Evolutionary conservation across 768 basidiomycete genomes (phyloP).

Genomic region (Calocera viscosa): DNA sequence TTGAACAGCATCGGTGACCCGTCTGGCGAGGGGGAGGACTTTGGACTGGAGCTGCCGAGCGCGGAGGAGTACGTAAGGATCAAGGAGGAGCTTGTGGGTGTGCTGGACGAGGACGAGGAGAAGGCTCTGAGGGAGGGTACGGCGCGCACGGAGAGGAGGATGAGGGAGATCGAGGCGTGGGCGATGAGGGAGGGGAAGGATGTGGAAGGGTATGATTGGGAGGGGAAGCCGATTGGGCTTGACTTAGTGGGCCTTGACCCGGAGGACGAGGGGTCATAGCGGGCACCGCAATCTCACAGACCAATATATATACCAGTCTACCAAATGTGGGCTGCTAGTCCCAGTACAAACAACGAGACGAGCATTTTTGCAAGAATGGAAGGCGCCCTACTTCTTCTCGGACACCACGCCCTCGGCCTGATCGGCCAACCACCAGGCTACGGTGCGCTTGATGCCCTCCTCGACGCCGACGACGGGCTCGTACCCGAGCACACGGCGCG

Average conservation of each 20-base stretch:
- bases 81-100: slow-evolving; percentile 1
- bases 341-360: neutral
- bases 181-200: slow-evolving; percentile 5
- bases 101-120: neutral
- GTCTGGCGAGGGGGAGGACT: neutral
- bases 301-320: slow-evolving; percentile 5
- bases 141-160: neutral
- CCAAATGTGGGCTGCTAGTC: neutral
- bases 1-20: neutral
- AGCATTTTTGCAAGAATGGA: neutral
- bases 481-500: slow-evolving; percentile 81
- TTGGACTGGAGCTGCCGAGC: neutral
- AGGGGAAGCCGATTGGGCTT: slow-evolving; percentile 6
- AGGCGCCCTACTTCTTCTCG: neutral
- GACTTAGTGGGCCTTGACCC: neutral
- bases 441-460: slow-evolving; percentile 69
- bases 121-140: neutral
- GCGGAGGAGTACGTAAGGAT: neutral
- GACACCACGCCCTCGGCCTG: neutral
- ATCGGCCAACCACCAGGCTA: slow-evolving; percentile 27
- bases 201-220: slow-evolving; percentile 5
- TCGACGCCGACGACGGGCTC: slow-evolving; percentile 80
- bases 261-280: neutral
- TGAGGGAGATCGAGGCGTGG: slow-evolving; percentile 5
- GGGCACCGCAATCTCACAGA: neutral